Conservation (phyloP, 2,329 filamentous ascomycete species). For the Cladosporium sp. region DNA sequence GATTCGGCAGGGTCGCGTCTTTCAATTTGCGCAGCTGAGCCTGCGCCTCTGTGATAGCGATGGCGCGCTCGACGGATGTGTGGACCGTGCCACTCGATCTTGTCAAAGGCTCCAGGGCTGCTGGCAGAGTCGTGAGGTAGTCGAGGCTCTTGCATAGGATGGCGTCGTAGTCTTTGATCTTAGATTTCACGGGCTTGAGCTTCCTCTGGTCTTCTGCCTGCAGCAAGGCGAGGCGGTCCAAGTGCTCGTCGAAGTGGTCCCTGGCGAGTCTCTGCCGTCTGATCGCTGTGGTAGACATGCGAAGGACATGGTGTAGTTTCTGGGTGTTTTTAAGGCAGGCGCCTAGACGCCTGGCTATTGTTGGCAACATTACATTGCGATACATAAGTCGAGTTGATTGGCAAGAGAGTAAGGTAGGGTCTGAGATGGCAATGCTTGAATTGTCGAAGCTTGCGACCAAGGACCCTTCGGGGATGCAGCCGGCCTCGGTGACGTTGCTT, state of each 20-base stretch:
- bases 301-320: background rate
- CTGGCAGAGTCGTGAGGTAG: background rate
- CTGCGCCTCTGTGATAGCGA: background rate
- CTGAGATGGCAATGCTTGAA: background rate
- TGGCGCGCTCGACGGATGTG: background rate
- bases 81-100: background rate
- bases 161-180: background rate
- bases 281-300: background rate
- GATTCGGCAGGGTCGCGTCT: background rate
- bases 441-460: background rate
- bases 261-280: background rate
- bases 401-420: background rate
- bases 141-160: background rate
- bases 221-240: background rate
- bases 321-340: background rate
- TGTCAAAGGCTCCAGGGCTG: background rate
- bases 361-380: slow-evolving; percentile 17
- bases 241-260: background rate
- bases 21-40: background rate
- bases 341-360: slow-evolving; percentile 15
- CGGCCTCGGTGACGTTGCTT: background rate
- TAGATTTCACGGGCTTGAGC: background rate
- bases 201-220: slow-evolving; percentile 1
- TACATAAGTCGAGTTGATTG: background rate
- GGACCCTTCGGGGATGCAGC: slow-evolving; percentile 1